These are phyloP conservation scores for Fraxinus paxiana DNA, from an alignment of 305 asterid genomes.

Conservation along the genomic window DNA sequence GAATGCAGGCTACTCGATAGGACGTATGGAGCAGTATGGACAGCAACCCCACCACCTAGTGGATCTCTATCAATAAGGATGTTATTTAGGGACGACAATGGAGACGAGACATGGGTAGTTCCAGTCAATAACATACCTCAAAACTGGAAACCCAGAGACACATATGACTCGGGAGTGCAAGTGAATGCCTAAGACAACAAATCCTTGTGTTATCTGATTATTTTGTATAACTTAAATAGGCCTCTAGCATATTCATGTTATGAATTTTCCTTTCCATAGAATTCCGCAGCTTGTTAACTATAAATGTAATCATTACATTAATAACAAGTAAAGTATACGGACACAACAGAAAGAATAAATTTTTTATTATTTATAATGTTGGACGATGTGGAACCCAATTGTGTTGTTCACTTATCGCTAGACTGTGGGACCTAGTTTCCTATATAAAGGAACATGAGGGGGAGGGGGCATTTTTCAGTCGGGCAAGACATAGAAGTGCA, in stretches of 20 bases:
- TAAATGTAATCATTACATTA: not conserved
- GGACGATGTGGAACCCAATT: not conserved
- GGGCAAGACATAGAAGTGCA: not conserved
- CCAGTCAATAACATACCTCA: conserved; percentile 57
- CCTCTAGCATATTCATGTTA: not conserved
- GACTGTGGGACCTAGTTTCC: not conserved
- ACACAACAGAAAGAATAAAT: not conserved
- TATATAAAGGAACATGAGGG: not conserved
- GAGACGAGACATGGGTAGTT: conserved; percentile 66
- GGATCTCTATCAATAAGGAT: conserved; percentile 72
- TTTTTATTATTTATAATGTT: not conserved
- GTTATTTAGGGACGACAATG: conserved; percentile 60
- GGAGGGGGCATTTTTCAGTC: not conserved
- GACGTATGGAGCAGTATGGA: conserved; percentile 71
- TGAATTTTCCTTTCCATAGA: not conserved
- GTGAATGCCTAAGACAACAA: conserved; percentile 33
- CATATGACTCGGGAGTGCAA: conserved; percentile 74
- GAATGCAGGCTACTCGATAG: conserved; percentile 66
- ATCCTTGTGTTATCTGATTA: conserved; percentile 7
- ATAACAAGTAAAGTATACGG: conserved; percentile 8
- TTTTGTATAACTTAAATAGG: conserved; percentile 5
- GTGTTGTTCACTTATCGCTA: not conserved
- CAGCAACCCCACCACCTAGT: conserved; percentile 59
- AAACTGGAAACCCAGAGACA: conserved; percentile 75
- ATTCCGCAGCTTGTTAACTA: not conserved